Percentiles rank a stretch among this genome's conserved stretches.
These are phyloP conservation scores for Colletotrichum gigasporum DNA, from an alignment of 2,329 filamentous ascomycete species.

Conservation along the genomic window DNA sequence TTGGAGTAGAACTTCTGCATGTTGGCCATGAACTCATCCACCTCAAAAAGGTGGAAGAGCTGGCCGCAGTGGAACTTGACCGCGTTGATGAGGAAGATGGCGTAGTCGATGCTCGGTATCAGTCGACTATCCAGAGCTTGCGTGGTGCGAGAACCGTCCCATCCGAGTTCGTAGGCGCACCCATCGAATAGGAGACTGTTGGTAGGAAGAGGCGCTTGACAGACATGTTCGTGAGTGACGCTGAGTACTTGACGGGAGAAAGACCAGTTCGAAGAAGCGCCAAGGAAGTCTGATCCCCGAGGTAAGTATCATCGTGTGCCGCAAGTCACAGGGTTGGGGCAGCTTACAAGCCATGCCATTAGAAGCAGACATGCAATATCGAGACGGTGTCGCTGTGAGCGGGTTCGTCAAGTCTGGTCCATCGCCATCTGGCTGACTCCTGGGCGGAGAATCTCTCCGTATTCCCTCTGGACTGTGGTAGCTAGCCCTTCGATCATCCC, in stretches of 20 bases:
- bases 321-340: no score
- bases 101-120: constrained; percentile 54
- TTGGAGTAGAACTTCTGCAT: constrained; percentile 42
- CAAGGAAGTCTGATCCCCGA: constrained; percentile 63
- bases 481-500: background rate
- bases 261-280: constrained; percentile 66
- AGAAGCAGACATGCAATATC: constrained; percentile 16
- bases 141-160: constrained; percentile 18
- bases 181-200: constrained; percentile 60
- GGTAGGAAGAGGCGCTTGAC: constrained; percentile 51
- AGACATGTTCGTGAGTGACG: constrained; percentile 58
- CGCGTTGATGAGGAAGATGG: constrained; percentile 62
- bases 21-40: constrained; percentile 55
- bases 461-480: background rate
- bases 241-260: constrained; percentile 59
- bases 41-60: constrained; percentile 64
- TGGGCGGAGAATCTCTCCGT: background rate
- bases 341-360: constrained; percentile 15
- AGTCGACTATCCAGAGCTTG: constrained; percentile 1
- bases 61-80: constrained; percentile 66
- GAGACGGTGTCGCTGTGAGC: constrained; percentile 9
- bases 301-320: no score
- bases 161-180: constrained; percentile 52
- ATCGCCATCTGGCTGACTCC: background rate
- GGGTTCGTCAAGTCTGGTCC: constrained; percentile 19